Evolutionary conservation across 805 yeast genomes (phyloP).

Genomic region (Candida piceae): DNA sequence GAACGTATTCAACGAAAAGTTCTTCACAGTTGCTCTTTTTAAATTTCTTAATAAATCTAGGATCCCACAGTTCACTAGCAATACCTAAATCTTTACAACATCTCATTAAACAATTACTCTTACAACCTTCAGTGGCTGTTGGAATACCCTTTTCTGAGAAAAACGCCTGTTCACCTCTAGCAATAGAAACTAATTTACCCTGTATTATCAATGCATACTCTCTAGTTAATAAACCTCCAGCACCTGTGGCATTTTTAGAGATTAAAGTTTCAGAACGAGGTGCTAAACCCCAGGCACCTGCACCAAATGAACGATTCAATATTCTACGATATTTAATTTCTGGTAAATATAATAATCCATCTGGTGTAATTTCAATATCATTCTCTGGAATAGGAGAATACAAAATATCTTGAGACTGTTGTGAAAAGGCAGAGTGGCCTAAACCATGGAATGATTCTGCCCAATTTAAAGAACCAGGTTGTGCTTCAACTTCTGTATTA

Average conservation of each 20-base stretch:
- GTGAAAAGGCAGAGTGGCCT: conserved; percentile 71
- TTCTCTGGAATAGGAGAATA: conserved; percentile 55
- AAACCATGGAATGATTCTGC: conserved; percentile 81
- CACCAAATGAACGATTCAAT: conserved; percentile 88
- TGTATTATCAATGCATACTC: conserved; percentile 86
- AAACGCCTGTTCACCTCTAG: conserved; percentile 94
- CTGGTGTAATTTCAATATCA: conserved; percentile 93
- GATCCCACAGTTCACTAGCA: conserved; percentile 98
- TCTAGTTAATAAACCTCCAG: conserved; percentile 56
- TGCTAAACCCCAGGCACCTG: conserved; percentile 98
- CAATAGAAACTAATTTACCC: conserved; percentile 84
- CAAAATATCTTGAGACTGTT: conserved; percentile 54
- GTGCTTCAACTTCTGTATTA: conserved; percentile 8
- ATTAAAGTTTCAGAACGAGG: conserved; percentile 84
- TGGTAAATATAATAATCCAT: conserved; percentile 86
- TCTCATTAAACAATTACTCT: conserved; percentile 93
- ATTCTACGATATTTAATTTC: conserved; percentile 93
- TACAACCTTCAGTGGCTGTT: conserved; percentile 96
- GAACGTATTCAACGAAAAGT: conserved; percentile 77
- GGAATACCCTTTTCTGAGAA: conserved; percentile 83
- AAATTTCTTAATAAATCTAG: conserved; percentile 71
- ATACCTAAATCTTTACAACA: conserved; percentile 97
- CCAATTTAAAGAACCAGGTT: conserved; percentile 56
- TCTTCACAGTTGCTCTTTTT: conserved; percentile 69
- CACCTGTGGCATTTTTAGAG: conserved; percentile 43